Evolutionary conservation across 129 eudicot genomes (phyloP).

Genomic region (Arctium minus): DNA sequence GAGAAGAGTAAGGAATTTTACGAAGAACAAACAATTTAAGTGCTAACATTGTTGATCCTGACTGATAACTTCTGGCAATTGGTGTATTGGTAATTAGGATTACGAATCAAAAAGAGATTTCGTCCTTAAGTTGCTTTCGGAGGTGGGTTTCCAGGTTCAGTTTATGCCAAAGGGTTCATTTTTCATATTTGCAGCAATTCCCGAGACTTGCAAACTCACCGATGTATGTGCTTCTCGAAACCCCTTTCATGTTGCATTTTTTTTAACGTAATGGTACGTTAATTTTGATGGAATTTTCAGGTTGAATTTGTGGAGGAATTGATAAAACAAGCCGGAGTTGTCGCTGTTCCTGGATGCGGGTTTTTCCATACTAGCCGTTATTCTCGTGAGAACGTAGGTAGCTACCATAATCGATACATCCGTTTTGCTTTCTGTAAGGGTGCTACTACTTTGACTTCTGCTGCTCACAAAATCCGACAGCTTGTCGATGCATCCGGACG

Average conservation of each 20-base stretch:
- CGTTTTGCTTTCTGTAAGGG: constrained; percentile 92
- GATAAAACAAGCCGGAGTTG: constrained; percentile 90
- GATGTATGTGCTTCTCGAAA: constrained; percentile 52
- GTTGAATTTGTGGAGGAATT: constrained; percentile 81
- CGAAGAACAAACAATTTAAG: neutral
- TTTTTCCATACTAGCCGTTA: constrained; percentile 53
- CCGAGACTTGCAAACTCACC: constrained; percentile 53
- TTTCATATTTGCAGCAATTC: constrained; percentile 76
- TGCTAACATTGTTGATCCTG: neutral
- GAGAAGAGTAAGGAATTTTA: constrained; percentile 41
- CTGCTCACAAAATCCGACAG: constrained; percentile 48
- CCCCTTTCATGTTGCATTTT: neutral
- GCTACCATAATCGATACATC: constrained; percentile 40
- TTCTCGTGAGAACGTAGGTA: constrained; percentile 5
- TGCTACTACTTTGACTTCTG: constrained; percentile 60
- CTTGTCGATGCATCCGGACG: constrained; percentile 48
- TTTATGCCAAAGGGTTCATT: constrained; percentile 79
- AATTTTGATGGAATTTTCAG: constrained; percentile 30
- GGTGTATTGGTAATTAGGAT: constrained; percentile 44
- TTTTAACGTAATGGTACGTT: neutral
- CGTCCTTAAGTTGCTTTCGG: constrained; percentile 42
- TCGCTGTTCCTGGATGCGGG: constrained; percentile 96
- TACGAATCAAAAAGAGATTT: constrained; percentile 75
- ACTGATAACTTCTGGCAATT: constrained; percentile 1
- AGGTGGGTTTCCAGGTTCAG: constrained; percentile 62